phyloP scores from a whole-genome alignment of 169 alveolate species.

The Theileria luwenshuni region DNA sequence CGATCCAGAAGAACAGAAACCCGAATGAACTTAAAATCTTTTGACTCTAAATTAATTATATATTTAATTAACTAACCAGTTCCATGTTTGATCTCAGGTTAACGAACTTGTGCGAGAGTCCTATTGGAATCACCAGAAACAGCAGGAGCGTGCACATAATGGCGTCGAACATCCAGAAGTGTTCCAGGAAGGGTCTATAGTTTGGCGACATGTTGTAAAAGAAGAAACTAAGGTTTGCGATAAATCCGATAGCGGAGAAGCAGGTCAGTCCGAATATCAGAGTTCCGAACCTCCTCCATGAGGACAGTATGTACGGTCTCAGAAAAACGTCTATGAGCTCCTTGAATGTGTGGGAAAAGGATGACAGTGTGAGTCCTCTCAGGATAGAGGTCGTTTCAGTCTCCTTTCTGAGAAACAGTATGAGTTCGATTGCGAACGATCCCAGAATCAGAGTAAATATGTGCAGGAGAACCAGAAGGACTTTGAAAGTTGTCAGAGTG shows the following conservation, averaged over 20 bases:
- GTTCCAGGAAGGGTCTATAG: slow-evolving; percentile 18
- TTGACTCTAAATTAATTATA: slow-evolving; percentile 19
- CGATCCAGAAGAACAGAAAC: slow-evolving; percentile 36
- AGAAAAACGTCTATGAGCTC: background rate
- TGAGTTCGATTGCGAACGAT: slow-evolving; percentile 33
- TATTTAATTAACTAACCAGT: slow-evolving; percentile 8
- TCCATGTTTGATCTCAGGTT: slow-evolving; percentile 6
- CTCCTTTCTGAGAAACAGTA: slow-evolving; percentile 17
- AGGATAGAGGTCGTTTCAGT: slow-evolving; percentile 12
- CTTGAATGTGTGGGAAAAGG: background rate
- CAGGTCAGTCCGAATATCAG: slow-evolving; percentile 41
- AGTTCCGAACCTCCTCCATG: slow-evolving; percentile 44
- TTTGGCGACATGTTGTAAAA: background rate
- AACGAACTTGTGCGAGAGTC: slow-evolving; percentile 41
- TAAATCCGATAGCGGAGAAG: slow-evolving; percentile 39
- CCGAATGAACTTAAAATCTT: slow-evolving; percentile 17
- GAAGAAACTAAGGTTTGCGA: slow-evolving; percentile 14
- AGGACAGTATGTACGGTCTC: background rate
- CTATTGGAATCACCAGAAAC: slow-evolving; percentile 36
- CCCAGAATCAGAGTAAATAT: slow-evolving; percentile 22
- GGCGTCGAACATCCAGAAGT: slow-evolving; percentile 39
- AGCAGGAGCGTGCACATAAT: slow-evolving; percentile 21
- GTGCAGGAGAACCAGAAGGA: slow-evolving; percentile 31
- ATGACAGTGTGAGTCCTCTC: background rate
- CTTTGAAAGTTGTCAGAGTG: too few species aligned